Evolutionary conservation across 441 rosid genomes (phyloP).

Genomic region (Gossypium trilobum): DNA sequence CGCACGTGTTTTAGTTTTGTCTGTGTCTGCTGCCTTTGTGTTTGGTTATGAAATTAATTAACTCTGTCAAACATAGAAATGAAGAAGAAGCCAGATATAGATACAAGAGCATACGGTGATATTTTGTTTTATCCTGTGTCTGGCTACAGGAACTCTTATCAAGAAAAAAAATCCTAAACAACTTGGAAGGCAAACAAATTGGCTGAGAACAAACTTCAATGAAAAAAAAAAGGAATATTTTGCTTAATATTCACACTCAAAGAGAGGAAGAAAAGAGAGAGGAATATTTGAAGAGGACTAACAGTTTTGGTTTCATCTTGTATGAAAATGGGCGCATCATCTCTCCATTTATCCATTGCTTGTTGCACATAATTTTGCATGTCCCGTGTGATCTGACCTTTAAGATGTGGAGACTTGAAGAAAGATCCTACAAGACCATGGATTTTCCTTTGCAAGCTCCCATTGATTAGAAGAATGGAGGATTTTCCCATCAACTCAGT

Average conservation of each 20-base stretch:
- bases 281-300: constrained; percentile 13
- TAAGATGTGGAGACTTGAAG: constrained; percentile 73
- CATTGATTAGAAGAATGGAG: constrained; percentile 75
- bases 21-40: constrained; percentile 3
- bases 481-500: constrained; percentile 91
- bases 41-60: not conserved
- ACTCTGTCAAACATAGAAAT: constrained; percentile 1
- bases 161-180: constrained; percentile 5
- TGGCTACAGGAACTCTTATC: not conserved
- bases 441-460: constrained; percentile 72
- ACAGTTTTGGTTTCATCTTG: constrained; percentile 90
- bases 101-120: constrained; percentile 11
- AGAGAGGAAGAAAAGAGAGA: not conserved
- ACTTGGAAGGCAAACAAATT: not conserved
- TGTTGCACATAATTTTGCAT: constrained; percentile 57
- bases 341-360: constrained; percentile 70
- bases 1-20: constrained; percentile 7
- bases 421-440: constrained; percentile 83
- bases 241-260: not conserved
- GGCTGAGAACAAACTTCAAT: constrained; percentile 23
- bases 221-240: not conserved
- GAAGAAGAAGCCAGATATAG: constrained; percentile 12
- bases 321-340: constrained; percentile 47
- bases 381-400: constrained; percentile 77
- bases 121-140: constrained; percentile 23